Evolutionary conservation across 164 flowering plant genomes (phyloP), one percentile per base, ranked within the genome.

Genomic region (Dillenia turbinata): DNA sequence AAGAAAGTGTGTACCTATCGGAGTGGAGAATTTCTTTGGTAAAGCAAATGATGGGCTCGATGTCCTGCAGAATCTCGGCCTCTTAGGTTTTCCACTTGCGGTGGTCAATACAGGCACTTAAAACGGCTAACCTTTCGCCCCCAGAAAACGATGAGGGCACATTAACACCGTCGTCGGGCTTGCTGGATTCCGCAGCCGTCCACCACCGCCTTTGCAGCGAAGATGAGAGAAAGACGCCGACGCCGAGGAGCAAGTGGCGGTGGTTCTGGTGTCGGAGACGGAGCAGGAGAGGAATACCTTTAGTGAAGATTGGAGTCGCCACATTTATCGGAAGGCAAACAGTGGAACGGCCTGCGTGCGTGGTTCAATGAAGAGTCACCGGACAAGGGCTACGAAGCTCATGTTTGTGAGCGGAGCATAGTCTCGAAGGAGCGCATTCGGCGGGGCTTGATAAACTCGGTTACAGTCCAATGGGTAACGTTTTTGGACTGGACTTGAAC

Each of bases 21-120:
- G 97, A 82, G 73, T 88, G 95, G n/a, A 91, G 85, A 69, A 91
- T 88, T 9, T 85, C 83, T 66, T 91, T 88, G 62, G 82, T 53
- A 40, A 82, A 84, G 47, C 19, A 57, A 65, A 66, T 56, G 58
- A 81, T 77, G 11, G 91, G 85, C 53, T 79, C 79, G 44, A 88
- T 78, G 60, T 88, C 95, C 9, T 59, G 56, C 9, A 84, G 81
- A 51, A 90, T 90, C 73, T 85, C 88, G 0, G 74, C 75, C 71
- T 85, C 91, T 48, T 66, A 74, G 56, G 76, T 77, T 65, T 80
- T 86, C 97, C 97, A 88, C 47, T 70, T 68, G n/a, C 83, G 74
- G 65, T 69, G 77, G 47, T 80, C 83, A 24, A 84, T 84, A 61
- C 33, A 72, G 15, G 49, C 62, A 57, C 57, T 69, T 61, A 66